phyloP scores from a whole-genome alignment of 441 rosid species.

The Adansonia madagascariensis region DNA sequence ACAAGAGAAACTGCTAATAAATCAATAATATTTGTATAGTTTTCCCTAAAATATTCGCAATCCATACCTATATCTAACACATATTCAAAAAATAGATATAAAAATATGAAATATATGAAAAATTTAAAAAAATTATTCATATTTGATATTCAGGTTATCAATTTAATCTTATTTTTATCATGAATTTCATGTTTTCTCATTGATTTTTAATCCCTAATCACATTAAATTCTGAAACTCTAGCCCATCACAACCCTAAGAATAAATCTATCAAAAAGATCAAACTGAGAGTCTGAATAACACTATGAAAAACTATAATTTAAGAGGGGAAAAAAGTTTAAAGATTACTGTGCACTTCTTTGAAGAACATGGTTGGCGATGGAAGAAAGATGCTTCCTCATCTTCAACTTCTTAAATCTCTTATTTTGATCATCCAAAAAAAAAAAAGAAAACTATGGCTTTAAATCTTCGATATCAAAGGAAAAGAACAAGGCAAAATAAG shows the following conservation, averaged over 20 bases:
- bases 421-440: no score
- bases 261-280: neutral
- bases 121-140: neutral
- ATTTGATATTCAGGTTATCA: no score
- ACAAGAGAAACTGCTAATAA: neutral
- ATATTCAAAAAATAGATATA: no score
- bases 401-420: neutral
- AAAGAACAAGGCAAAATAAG: neutral
- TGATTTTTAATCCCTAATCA: neutral
- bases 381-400: constrained; percentile 74
- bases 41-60: no score
- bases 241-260: neutral
- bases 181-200: neutral
- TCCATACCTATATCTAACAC: no score
- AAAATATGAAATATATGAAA: neutral
- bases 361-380: constrained; percentile 75
- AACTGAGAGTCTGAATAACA: neutral
- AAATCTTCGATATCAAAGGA: neutral
- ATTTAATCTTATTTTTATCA: neutral
- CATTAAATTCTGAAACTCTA: no score
- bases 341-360: constrained; percentile 64
- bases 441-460: neutral
- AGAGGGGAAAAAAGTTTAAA: neutral
- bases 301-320: neutral
- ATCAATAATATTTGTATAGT: neutral